Evolutionary conservation across 331 rosid species (phyloP).

Genomic region (Acacia concinna): DNA sequence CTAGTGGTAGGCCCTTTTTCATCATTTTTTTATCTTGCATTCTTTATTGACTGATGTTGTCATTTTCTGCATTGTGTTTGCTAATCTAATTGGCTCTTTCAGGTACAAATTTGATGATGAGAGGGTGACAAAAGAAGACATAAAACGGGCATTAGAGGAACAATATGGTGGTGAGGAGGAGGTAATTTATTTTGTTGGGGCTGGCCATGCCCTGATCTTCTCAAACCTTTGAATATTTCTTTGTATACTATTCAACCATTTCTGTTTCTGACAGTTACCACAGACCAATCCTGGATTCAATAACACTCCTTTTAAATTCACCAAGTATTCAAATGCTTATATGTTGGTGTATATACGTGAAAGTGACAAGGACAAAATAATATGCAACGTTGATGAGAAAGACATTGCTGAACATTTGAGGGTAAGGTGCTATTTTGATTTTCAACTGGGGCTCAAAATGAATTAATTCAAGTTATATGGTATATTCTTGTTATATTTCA

Average conservation of each 20-base stretch:
- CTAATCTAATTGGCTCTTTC: conserved; percentile 25
- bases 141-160: conserved; percentile 86
- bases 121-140: conserved; percentile 85
- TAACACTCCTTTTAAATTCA: conserved; percentile 93
- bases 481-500: background rate
- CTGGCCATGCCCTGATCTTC: conserved; percentile 16
- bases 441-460: conserved; percentile 23
- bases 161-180: conserved; percentile 96
- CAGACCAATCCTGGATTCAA: conserved; percentile 99
- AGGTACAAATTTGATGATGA: conserved; percentile 90
- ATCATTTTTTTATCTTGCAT: conserved; percentile 18
- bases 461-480: conserved; percentile 25
- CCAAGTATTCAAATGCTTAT: conserved; percentile 97
- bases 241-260: conserved; percentile 29
- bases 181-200: conserved; percentile 43
- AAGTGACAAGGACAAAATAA: conserved; percentile 95
- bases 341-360: conserved; percentile 99
- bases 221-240: conserved; percentile 17
- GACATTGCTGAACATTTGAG: conserved; percentile 95
- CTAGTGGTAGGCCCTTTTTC: background rate
- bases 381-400: conserved; percentile 97
- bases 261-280: conserved; percentile 65
- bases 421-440: conserved; percentile 51
- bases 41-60: background rate
- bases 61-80: conserved; percentile 10